A percentile compares a stretch with the other conserved stretches of the same genome.
Conservation (phyloP, 305 asterid genomes). For the Plantago lanceolata region DNA sequence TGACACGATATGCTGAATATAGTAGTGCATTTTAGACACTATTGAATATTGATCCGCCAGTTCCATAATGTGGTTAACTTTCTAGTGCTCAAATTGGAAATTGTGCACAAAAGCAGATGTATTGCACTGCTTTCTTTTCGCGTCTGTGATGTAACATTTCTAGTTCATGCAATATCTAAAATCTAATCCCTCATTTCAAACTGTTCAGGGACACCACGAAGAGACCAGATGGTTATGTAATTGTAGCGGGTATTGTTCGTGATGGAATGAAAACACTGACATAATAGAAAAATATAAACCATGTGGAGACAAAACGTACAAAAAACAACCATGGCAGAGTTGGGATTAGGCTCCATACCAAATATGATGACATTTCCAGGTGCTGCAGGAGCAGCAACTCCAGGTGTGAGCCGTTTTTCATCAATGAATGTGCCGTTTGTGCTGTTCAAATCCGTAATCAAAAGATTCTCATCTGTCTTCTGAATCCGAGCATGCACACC, state of each 20-base stretch:
- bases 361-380: slow-evolving; percentile 70
- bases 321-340: not conserved
- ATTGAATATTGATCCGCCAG: not conserved
- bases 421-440: slow-evolving; percentile 81
- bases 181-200: not conserved
- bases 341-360: slow-evolving; percentile 38
- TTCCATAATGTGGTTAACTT: not conserved
- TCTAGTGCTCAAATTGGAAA: not conserved
- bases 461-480: slow-evolving; percentile 54
- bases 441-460: slow-evolving; percentile 79
- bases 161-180: too few species aligned
- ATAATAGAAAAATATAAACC: not conserved
- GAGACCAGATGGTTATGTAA: not conserved
- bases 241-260: not conserved
- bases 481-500: slow-evolving; percentile 70
- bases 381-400: slow-evolving; percentile 52
- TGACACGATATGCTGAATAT: not conserved
- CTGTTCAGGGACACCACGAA: not conserved
- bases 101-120: not conserved
- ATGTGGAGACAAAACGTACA: not conserved
- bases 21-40: too few species aligned
- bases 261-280: not conserved
- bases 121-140: too few species aligned
- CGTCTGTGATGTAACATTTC: not conserved
- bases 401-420: slow-evolving; percentile 69